Percentiles rank a stretch among this genome's conserved stretches.
phyloP scores from a whole-genome alignment of 2,329 filamentous ascomycete genomes.

The Colletotrichum sp. region DNA sequence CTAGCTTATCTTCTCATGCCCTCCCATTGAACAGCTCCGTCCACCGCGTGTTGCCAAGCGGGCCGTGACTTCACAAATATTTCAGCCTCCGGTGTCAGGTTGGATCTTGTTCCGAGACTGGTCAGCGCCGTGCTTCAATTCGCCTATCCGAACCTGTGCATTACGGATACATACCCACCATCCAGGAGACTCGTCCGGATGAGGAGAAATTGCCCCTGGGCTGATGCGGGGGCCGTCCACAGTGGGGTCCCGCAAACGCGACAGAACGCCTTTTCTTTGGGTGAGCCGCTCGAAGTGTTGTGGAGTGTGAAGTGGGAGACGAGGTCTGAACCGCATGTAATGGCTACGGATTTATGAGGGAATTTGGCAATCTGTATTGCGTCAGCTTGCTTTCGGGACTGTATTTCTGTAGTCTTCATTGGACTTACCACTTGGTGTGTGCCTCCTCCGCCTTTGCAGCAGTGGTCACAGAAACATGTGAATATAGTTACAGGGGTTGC shows the following conservation, averaged over 20 bases:
- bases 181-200: conserved; percentile 28
- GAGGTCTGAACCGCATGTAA: neutral
- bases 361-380: conserved; percentile 31
- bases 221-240: conserved; percentile 30
- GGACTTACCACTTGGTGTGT: conserved; percentile 17
- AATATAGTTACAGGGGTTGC: conserved; percentile 12
- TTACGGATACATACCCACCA: conserved; percentile 25
- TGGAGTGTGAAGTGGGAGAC: conserved; percentile 24
- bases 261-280: conserved; percentile 31
- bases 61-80: conserved; percentile 33
- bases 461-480: conserved; percentile 23
- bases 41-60: conserved; percentile 25
- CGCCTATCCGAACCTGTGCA: neutral
- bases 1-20: conserved; percentile 27
- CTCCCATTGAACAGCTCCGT: conserved; percentile 29
- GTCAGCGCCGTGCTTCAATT: conserved; percentile 6
- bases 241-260: conserved; percentile 28
- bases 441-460: conserved; percentile 19
- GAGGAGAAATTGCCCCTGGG: conserved; percentile 26
- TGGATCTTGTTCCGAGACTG: conserved; percentile 19
- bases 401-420: accelerated
- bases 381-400: neutral
- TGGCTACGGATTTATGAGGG: conserved; percentile 16
- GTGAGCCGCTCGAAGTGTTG: conserved; percentile 28
- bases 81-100: conserved; percentile 22